Percentiles rank a stretch among this genome's conserved stretches.
Conservation (phyloP, 2,329 filamentous ascomycete genomes). For the Botrytis byssoidea region DNA sequence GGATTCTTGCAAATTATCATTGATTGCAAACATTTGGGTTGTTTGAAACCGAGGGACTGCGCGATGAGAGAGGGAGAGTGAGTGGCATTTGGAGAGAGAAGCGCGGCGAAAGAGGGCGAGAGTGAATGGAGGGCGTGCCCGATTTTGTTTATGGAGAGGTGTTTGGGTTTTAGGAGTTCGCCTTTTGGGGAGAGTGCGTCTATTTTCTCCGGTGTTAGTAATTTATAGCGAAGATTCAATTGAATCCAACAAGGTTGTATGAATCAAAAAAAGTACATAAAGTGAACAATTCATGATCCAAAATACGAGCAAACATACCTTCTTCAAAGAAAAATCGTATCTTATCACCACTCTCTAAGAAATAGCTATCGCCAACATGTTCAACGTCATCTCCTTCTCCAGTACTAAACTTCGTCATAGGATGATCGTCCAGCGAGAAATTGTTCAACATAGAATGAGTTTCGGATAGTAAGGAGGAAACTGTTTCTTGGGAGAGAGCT, state of each 20-base stretch:
- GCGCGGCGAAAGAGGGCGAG: slow-evolving; percentile 62
- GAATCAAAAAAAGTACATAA: neutral
- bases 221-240: neutral
- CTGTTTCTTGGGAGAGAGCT: slow-evolving; percentile 66
- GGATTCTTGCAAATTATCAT: slow-evolving; percentile 99
- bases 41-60: slow-evolving; percentile 48
- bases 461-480: slow-evolving; percentile 68
- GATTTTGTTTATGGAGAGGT: slow-evolving; percentile 85
- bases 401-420: slow-evolving; percentile 91
- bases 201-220: slow-evolving; percentile 28
- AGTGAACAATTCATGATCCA: neutral
- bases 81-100: slow-evolving; percentile 47
- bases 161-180: slow-evolving; percentile 72
- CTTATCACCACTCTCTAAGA: slow-evolving; percentile 85
- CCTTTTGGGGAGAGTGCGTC: slow-evolving; percentile 74
- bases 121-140: slow-evolving; percentile 73
- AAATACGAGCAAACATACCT: slow-evolving; percentile 40
- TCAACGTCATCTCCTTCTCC: slow-evolving; percentile 61
- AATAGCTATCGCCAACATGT: slow-evolving; percentile 94
- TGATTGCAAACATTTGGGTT: slow-evolving; percentile 71
- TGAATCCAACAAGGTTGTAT: neutral
- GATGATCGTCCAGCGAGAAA: slow-evolving; percentile 80
- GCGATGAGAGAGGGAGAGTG: slow-evolving; percentile 41
- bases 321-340: slow-evolving; percentile 97
- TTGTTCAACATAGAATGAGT: slow-evolving; percentile 70